Base-by-base conservation (phyloP, 1,284 basidiomycete species). In the Cryptococcus hybrid region DNA sequence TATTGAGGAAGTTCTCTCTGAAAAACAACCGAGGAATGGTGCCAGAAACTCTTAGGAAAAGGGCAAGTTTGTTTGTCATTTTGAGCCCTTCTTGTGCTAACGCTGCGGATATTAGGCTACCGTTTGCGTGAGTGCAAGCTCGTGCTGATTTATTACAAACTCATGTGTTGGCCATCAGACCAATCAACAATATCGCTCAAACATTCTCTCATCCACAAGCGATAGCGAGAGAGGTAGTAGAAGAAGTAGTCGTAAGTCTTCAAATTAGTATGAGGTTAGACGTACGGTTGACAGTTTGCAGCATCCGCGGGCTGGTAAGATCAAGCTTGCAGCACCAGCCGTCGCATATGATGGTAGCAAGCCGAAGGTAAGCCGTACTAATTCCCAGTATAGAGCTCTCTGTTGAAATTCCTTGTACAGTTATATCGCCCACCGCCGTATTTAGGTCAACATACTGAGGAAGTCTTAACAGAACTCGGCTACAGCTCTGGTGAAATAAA, bases 151-250 rank as follows among this genome's bases (percentile, higher is more conserved):
- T 37, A 11, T 18, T 6, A 13, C 13, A 30, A 36, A 44, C 51
- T 49, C 30, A 56, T 50, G 1, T 44, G 34, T 9, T 24, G 24
- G 34, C 7, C 3, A 12, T 11, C 38, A 73, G 90, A 13, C 92
- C 91, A 12, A 95, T 98, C 79, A 95, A 96, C 75, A 89, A 92
- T 67, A 91, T 98, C 62, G 74, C 82, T 51, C 86, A 93, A 71
- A 94, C 94, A 1, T 97, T 97, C 71, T 84, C 86, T 47, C 94
- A 97, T 78, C 90, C 92, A 2, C 94, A 98, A 78, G 89, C 85
- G 2, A 69, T 86, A 54, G 87, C 86, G 7, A 79, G 88, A 39
- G 78, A 80, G 40, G 81, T 86, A 48, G 82, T 84, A 1, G 80
- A 83, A 38, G 85, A 87, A 64, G 79, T 90, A 34, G 82, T 88